phyloP scores from a whole-genome alignment of 2,329 filamentous ascomycete species.

The Pestalotiopsis sp. region DNA sequence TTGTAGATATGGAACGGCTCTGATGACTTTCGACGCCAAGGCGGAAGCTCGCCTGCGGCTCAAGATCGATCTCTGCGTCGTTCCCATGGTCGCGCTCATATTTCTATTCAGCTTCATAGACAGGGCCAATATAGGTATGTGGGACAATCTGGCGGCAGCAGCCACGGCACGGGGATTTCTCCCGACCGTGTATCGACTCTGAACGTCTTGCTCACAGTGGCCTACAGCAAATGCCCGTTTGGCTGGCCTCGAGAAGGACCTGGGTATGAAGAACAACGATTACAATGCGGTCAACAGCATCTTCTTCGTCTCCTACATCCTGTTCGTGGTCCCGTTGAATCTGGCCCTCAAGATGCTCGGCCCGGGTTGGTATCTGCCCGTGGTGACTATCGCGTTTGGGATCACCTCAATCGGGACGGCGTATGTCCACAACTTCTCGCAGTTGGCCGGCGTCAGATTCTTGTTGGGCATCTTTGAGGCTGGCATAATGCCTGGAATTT shows the following conservation, averaged over 20 bases:
- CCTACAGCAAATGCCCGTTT: constrained; percentile 64
- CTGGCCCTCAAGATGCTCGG: constrained; percentile 71
- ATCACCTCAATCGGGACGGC: constrained; percentile 64
- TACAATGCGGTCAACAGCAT: constrained; percentile 70
- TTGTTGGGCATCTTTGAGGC: constrained; percentile 71
- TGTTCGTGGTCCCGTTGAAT: constrained; percentile 72
- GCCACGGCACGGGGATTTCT: background rate
- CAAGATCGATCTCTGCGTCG: constrained; percentile 65
- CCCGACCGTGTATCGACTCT: background rate
- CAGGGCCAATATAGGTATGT: constrained; percentile 65
- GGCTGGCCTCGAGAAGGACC: constrained; percentile 65
- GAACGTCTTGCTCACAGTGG: background rate
- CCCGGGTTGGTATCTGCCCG: constrained; percentile 72
- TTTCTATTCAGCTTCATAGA: constrained; percentile 75
- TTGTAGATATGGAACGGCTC: constrained; percentile 47
- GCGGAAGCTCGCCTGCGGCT: constrained; percentile 57
- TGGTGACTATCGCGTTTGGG: constrained; percentile 64
- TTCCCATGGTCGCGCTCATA: constrained; percentile 66
- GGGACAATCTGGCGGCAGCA: background rate
- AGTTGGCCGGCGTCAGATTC: constrained; percentile 63
- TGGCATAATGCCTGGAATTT: constrained; percentile 73
- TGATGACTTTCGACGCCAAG: constrained; percentile 55
- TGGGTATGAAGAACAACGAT: constrained; percentile 62
- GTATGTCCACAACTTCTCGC: constrained; percentile 55
- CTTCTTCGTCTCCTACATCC: constrained; percentile 74